phyloP scores from a whole-genome alignment of 768 basidiomycete genomes.

The Suillus subalutaceus region DNA sequence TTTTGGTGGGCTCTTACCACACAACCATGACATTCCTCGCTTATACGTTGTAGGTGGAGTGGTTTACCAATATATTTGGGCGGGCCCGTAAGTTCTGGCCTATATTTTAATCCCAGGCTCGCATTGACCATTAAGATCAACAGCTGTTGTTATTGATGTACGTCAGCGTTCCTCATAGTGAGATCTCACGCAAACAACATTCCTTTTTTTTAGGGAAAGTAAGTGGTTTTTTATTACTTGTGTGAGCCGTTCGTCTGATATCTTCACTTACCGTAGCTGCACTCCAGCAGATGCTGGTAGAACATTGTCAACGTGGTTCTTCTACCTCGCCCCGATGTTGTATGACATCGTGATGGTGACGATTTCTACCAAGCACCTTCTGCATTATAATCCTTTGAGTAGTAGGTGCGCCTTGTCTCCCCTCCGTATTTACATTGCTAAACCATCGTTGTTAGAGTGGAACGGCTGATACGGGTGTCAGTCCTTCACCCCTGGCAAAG shows the following conservation, averaged over 20 bases:
- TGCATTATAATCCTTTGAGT: background rate
- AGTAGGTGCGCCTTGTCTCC: background rate
- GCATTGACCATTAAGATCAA: slow-evolving; percentile 12
- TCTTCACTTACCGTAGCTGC: slow-evolving; percentile 43
- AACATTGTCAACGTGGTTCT: slow-evolving; percentile 52
- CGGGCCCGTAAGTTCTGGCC: slow-evolving; percentile 49
- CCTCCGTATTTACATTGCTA: background rate
- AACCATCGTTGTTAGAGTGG: background rate
- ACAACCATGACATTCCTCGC: background rate
- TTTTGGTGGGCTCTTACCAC: slow-evolving; percentile 41
- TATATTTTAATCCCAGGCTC: slow-evolving; percentile 10
- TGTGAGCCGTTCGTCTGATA: background rate
- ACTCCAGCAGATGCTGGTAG: slow-evolving; percentile 37
- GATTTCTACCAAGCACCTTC: background rate
- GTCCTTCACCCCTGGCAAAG: background rate
- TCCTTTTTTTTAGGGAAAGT: slow-evolving; percentile 39
- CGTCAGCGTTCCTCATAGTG: slow-evolving; percentile 14
- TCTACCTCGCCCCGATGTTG: slow-evolving; percentile 58
- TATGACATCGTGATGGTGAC: slow-evolving; percentile 57
- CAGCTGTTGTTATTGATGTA: slow-evolving; percentile 27
- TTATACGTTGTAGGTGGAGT: slow-evolving; percentile 48
- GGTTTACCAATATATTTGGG: slow-evolving; percentile 55
- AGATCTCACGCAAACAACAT: slow-evolving; percentile 5
- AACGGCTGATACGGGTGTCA: background rate
- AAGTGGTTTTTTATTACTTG: slow-evolving; percentile 8